Evolutionary conservation across 2,329 filamentous ascomycete genomes (phyloP), one percentile per base, ranked within the genome.

Genomic region (Pseudogymnoascus sp.): DNA sequence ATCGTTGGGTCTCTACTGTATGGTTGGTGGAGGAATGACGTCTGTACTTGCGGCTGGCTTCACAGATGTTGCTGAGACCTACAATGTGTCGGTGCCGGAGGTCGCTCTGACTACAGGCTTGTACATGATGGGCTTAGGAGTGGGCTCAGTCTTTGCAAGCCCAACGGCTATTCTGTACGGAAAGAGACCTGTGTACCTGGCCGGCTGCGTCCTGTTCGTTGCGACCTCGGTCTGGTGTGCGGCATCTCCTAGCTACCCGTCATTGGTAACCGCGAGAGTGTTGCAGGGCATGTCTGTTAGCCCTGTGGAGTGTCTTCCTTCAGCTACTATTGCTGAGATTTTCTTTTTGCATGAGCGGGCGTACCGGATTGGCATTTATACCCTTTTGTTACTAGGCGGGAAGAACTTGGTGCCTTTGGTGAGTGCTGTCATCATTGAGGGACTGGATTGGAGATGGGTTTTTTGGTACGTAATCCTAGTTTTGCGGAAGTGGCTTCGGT

Each of bases 261-360:
- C 90, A 8, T 79, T 97, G 35, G 77, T 95, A 5, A 72, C 91
- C 7, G 92, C 90, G 23, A 82, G 92, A 59, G 84, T 97, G 55
- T 87, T 96, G 63, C 90, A 95, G 72, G 94, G 92, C 3, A 78
- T 96, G 8, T 87, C 91, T 0, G 86, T 96, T 56, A 94, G 89
- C 65, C 90, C 91, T 0, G 90, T 96, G 7, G 92, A 97, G 72
- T 95, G 91, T 68, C 79, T 97, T 28, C 92, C 92, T 0, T 95
- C 90, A 3, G 92, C 92, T 13, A 96, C 91, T 0, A 92, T 97
- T 67, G 91, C 92, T 3, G 92, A 97, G 72, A 96, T 97, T 62
- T 97, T 92, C 76, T 96, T 96, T 69, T 77, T 97, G 18, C 92
- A 97, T 68, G 92, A 97, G 74, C 82, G 92, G 62, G 92, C 92